Conservation (phyloP, 2,329 filamentous ascomycete species). For the Monascus ruber region DNA sequence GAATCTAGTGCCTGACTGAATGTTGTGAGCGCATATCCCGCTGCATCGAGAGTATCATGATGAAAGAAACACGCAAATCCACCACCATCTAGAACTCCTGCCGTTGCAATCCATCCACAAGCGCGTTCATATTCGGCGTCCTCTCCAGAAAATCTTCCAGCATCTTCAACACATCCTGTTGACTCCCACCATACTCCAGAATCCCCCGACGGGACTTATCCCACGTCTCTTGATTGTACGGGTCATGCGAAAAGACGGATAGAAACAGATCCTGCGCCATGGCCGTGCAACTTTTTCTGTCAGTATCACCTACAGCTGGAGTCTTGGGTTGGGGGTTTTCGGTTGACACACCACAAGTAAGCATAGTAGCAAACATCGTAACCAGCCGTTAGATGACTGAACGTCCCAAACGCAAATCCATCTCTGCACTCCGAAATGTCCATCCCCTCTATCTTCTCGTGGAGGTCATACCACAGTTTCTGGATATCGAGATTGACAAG, state of each 20-base stretch:
- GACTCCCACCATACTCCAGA: not conserved
- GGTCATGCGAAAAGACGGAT: constrained; percentile 39
- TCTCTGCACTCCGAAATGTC: constrained; percentile 45
- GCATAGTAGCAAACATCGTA: constrained; percentile 78
- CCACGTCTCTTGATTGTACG: constrained; percentile 1
- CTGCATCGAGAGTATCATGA: too few relatives aligned
- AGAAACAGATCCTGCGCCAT: constrained; percentile 81
- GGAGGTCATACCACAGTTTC: constrained; percentile 51
- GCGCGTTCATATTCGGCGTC: not conserved
- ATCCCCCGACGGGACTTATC: not conserved
- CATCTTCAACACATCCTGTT: constrained; percentile 1
- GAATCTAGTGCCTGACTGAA: too few relatives aligned
- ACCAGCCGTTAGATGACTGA: constrained; percentile 55
- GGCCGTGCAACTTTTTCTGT: constrained; percentile 49
- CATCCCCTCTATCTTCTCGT: constrained; percentile 50
- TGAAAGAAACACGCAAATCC: too few relatives aligned
- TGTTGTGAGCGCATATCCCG: too few relatives aligned
- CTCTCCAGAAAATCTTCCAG: constrained; percentile 1
- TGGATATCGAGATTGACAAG: constrained; percentile 56
- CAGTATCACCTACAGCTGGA: too few relatives aligned
- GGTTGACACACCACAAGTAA: constrained; percentile 30
- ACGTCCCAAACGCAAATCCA: constrained; percentile 60
- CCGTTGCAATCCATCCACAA: not conserved
- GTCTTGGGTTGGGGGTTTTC: too few relatives aligned
- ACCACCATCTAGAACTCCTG: not conserved